These are phyloP conservation scores for Litsea cubeba DNA, from an alignment of 164 flowering plant genomes.

Conservation along the genomic window DNA sequence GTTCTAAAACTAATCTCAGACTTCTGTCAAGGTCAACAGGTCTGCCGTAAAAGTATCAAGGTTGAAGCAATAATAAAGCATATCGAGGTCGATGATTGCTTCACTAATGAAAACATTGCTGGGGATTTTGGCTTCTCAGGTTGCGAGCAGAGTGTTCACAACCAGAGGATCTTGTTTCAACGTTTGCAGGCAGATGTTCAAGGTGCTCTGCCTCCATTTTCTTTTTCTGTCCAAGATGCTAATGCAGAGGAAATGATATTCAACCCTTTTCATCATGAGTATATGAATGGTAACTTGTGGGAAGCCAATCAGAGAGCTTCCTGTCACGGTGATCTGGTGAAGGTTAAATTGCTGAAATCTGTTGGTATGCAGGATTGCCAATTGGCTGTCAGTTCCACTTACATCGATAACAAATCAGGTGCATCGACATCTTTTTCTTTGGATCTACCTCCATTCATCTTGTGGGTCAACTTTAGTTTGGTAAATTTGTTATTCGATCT, in stretches of 20 bases:
- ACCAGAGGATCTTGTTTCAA: constrained; percentile 25
- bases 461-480: constrained; percentile 64
- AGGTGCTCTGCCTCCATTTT: constrained; percentile 45
- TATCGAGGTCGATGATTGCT: constrained; percentile 59
- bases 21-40: constrained; percentile 60
- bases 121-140: constrained; percentile 11
- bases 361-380: constrained; percentile 36
- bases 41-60: constrained; percentile 52
- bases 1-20: constrained; percentile 17
- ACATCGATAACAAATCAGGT: constrained; percentile 18
- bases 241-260: constrained; percentile 13
- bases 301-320: constrained; percentile 12
- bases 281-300: constrained; percentile 8
- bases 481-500: constrained; percentile 41
- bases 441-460: constrained; percentile 58
- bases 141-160: constrained; percentile 7
- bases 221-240: constrained; percentile 20
- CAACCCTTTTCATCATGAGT: constrained; percentile 9
- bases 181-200: constrained; percentile 59
- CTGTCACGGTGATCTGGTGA: constrained; percentile 24
- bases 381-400: constrained; percentile 23
- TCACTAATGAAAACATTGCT: constrained; percentile 18
- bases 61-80: constrained; percentile 54
- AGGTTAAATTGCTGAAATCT: constrained; percentile 52
- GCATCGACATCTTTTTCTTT: constrained; percentile 48